phyloP scores from a whole-genome alignment of 1,139 yeast species.

The Sugiyamaella sp. region DNA sequence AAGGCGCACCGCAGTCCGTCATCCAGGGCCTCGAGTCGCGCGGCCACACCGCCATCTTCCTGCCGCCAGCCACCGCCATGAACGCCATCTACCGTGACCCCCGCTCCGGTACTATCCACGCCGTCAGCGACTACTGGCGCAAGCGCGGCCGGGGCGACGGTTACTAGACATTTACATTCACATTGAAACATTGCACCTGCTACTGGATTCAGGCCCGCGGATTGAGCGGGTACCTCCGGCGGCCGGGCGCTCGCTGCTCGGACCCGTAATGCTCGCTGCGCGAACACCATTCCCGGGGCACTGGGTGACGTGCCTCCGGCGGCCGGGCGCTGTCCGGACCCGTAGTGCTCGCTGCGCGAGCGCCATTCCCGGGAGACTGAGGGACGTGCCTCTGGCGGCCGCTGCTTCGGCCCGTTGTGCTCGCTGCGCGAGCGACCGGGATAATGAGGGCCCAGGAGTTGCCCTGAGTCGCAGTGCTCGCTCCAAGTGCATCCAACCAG shows the following conservation, averaged over 20 bases:
- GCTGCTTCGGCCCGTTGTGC: too few relatives aligned
- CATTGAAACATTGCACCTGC: neutral
- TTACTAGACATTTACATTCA: constrained; percentile 30
- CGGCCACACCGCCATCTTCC: constrained; percentile 48
- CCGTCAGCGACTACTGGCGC: constrained; percentile 62
- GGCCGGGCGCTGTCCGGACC: neutral
- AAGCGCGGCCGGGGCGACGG: constrained; percentile 54
- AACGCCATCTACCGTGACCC: constrained; percentile 50
- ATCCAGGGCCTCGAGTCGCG: constrained; percentile 40
- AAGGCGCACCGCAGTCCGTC: constrained; percentile 45
- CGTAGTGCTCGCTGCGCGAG: neutral
- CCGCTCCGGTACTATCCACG: constrained; percentile 49
- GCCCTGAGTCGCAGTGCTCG: too few relatives aligned
- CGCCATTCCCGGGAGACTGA: too few relatives aligned
- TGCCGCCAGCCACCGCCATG: constrained; percentile 51
- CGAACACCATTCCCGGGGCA: too few relatives aligned
- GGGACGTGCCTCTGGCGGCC: too few relatives aligned
- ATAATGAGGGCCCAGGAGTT: too few relatives aligned
- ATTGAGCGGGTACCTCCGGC: constrained; percentile 10
- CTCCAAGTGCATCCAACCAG: too few relatives aligned
- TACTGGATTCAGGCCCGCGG: too few relatives aligned
- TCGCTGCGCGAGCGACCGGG: too few relatives aligned
- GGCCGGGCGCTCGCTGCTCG: constrained; percentile 14
- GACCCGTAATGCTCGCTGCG: constrained; percentile 11
- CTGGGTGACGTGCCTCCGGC: too few relatives aligned